Evolutionary conservation across 2,329 filamentous ascomycete genomes (phyloP).

Genomic region (Aspergillus caelatus): DNA sequence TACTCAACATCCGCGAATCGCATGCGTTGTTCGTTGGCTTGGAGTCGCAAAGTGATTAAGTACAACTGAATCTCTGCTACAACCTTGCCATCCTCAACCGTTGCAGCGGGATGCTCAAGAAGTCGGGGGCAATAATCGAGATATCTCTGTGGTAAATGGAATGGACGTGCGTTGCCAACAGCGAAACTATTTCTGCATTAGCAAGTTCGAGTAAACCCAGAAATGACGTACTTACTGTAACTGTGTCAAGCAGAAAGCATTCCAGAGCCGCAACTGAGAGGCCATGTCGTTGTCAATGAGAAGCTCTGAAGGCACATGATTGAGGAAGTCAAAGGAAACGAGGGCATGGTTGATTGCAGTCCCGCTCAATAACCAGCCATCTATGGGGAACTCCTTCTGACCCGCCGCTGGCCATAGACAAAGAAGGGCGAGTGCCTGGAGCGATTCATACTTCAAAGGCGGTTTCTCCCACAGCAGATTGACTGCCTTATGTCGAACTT

Average conservation of each 20-base stretch:
- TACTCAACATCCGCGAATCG: conserved; percentile 31
- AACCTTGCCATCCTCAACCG: conserved; percentile 32
- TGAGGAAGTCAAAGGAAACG: conserved; percentile 26
- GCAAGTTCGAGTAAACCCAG: conserved; percentile 2
- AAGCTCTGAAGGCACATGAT: conserved; percentile 23
- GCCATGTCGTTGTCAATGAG: conserved; percentile 33
- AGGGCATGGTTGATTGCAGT: conserved; percentile 40
- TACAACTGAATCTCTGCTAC: conserved; percentile 39
- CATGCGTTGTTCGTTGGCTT: conserved; percentile 29
- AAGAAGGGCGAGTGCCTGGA: conserved; percentile 36
- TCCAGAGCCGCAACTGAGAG: conserved; percentile 37
- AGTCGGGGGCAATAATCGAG: conserved; percentile 35
- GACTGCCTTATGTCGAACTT: conserved; percentile 35
- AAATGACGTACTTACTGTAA: conserved; percentile 29
- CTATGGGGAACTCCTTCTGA: conserved; percentile 37
- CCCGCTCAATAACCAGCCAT: conserved; percentile 41
- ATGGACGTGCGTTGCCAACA: conserved; percentile 34
- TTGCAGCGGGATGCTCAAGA: conserved; percentile 33
- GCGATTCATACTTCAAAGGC: conserved; percentile 33
- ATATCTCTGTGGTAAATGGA: conserved; percentile 33
- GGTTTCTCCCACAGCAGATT: conserved; percentile 34
- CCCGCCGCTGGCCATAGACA: conserved; percentile 36
- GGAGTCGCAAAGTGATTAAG: conserved; percentile 31
- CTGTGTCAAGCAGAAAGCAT: conserved; percentile 37
- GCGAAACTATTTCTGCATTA: conserved; percentile 25